These are phyloP conservation scores for Venturia carpophila DNA, from an alignment of 2,329 filamentous ascomycete genomes.

Conservation along the genomic window DNA sequence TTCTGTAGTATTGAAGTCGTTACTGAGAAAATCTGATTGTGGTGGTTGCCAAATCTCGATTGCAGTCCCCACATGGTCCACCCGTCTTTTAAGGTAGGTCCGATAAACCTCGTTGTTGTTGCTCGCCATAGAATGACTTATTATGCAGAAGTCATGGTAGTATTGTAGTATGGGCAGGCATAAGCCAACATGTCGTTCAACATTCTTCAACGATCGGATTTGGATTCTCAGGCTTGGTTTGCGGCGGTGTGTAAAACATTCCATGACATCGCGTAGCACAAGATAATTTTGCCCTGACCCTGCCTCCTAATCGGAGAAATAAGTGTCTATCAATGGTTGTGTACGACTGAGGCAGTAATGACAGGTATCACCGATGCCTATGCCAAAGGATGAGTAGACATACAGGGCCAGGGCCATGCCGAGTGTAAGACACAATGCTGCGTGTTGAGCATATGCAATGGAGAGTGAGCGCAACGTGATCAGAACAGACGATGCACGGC, in stretches of 20 bases:
- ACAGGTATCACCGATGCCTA: background rate
- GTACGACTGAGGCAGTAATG: background rate
- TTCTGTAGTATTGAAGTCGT: background rate
- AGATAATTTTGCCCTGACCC: background rate
- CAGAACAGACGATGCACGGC: background rate
- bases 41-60: background rate
- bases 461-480: background rate
- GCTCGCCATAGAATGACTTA: background rate
- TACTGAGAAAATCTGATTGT: background rate
- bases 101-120: background rate
- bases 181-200: background rate
- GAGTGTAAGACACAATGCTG: background rate
- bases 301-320: background rate
- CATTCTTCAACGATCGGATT: background rate
- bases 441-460: background rate
- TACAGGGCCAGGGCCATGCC: background rate
- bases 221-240: background rate
- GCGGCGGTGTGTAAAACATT: background rate
- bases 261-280: background rate
- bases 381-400: background rate
- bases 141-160: background rate
- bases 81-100: background rate
- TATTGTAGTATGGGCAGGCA: background rate
- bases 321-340: background rate
- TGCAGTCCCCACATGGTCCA: background rate